Percentiles rank a stretch among this genome's conserved stretches.
These are phyloP conservation scores for Aspergillus piperis DNA, from an alignment of 2,329 filamentous ascomycete species.

Conservation along the genomic window DNA sequence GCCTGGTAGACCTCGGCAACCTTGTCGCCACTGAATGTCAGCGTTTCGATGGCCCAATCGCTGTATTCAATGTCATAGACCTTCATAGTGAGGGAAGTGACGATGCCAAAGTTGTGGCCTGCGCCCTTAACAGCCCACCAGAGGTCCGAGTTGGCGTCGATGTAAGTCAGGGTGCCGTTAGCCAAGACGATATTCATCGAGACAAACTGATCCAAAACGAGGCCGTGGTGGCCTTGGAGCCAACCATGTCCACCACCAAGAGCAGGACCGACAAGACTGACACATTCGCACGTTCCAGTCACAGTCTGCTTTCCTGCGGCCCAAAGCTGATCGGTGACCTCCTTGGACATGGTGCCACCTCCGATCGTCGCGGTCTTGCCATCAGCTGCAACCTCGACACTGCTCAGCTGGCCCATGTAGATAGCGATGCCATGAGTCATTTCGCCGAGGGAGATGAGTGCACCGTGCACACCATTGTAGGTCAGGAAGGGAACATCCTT, in stretches of 20 bases:
- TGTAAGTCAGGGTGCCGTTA: constrained; percentile 46
- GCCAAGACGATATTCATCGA: constrained; percentile 56
- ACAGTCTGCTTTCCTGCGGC: constrained; percentile 54
- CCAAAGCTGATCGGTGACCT: constrained; percentile 54
- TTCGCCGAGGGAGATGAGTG: constrained; percentile 51
- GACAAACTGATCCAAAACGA: constrained; percentile 56
- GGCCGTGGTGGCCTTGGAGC: constrained; percentile 56
- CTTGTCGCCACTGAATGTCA: constrained; percentile 53
- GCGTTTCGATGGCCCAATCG: constrained; percentile 44
- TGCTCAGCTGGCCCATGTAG: constrained; percentile 48
- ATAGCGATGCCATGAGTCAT: constrained; percentile 57
- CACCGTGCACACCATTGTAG: constrained; percentile 56
- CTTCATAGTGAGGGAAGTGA: constrained; percentile 51
- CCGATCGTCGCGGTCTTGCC: constrained; percentile 51
- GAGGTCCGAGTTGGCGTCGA: constrained; percentile 50
- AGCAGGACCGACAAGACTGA: constrained; percentile 50
- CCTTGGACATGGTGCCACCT: constrained; percentile 52
- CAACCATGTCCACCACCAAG: constrained; percentile 61
- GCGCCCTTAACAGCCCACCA: constrained; percentile 61
- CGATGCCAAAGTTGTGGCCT: constrained; percentile 61
- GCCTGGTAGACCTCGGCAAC: constrained; percentile 52
- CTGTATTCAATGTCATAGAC: constrained; percentile 47
- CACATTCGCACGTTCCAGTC: constrained; percentile 57
- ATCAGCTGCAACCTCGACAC: constrained; percentile 42
- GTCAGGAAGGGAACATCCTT: constrained; percentile 55